Evolutionary conservation across 495 filamentous ascomycete species (phyloP), one percentile per base, ranked within the genome.

Genomic region (Corynascus novoguineensis): DNA sequence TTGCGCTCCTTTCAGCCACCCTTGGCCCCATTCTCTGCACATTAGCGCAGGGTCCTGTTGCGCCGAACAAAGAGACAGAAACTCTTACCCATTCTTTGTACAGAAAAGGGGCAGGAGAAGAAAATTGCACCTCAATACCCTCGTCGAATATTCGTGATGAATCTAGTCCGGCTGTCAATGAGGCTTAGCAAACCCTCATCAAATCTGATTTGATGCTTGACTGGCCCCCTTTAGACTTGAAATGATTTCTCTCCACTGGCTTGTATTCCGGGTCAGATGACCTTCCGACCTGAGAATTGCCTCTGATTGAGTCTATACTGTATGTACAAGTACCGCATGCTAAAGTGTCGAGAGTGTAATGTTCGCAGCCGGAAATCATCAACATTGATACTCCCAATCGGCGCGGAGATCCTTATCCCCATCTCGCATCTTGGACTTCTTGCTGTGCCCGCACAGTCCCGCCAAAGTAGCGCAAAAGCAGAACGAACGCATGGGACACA

Each of bases 21-120:
- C 15, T 46, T 57, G 25, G 22, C 24, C 15, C 41, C 50, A 35
- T 22, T 15, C 52, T 47, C 49, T 29, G 41, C 17, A 34, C 14
- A 31, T 19, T 31, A 37, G 28, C n/a, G 45, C 53, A 24, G 17
- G 40, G 32, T 57, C 41, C 52, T 44, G 45, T 41, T 45, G n/a
- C n/a, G 25, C 62, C 59, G 56, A 60, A 65, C 57, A 60, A 63
- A 58, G 37, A 44, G 57, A 65, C 21, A 60, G 48, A 60, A 35
- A 22, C 3, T 45, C 32, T 25, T 0, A 7, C 17, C 11, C 17
- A 19, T 41, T 19, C n/a, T n/a, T n/a, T n/a, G n/a, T n/a, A n/a
- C n/a, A n/a, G 38, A 10, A 8, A 21, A 41, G 19, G 17, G 17
- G 2, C 10, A 28, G 8, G 7, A 41, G n/a, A 25, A 27, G 41